A percentile compares a stretch with the other conserved stretches of the same genome.
phyloP scores from a whole-genome alignment of 2,329 filamentous ascomycete genomes.

The Colletotrichum sojae region DNA sequence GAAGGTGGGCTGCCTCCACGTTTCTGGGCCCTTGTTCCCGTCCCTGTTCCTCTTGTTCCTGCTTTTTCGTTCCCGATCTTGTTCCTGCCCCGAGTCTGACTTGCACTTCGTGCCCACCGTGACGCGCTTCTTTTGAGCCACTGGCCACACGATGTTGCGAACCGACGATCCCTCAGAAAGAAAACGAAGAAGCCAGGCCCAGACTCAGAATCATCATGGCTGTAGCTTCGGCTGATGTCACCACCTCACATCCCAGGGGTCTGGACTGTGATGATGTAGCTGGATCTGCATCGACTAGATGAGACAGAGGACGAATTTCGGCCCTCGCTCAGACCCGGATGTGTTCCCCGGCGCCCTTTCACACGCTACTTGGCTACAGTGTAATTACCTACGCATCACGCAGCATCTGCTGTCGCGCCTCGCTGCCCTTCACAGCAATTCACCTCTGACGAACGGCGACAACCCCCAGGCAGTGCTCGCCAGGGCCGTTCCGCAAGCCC shows the following conservation, averaged over 20 bases:
- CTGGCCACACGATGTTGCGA: conserved; percentile 12
- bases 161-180: conserved; percentile 13
- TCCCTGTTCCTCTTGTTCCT: conserved; percentile 9
- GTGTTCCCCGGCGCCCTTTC: background rate
- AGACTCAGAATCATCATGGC: background rate
- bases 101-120: conserved; percentile 23
- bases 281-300: conserved; percentile 5
- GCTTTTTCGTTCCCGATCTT: conserved; percentile 15
- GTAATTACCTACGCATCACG: too few species aligned
- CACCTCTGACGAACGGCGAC: conserved; percentile 8
- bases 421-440: conserved; percentile 28
- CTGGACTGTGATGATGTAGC: background rate
- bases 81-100: conserved; percentile 12
- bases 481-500: conserved; percentile 36
- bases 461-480: conserved; percentile 4
- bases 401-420: conserved; percentile 6
- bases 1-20: conserved; percentile 33
- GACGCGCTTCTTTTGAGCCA: conserved; percentile 23
- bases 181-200: background rate
- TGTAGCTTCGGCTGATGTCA: conserved; percentile 31
- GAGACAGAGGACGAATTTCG: conserved; percentile 23
- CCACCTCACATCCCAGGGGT: background rate
- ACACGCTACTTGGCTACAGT: background rate
- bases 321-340: conserved; percentile 13
- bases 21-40: conserved; percentile 20